Base-by-base conservation (phyloP, 257 asterid genomes). In the Plantago major region DNA sequence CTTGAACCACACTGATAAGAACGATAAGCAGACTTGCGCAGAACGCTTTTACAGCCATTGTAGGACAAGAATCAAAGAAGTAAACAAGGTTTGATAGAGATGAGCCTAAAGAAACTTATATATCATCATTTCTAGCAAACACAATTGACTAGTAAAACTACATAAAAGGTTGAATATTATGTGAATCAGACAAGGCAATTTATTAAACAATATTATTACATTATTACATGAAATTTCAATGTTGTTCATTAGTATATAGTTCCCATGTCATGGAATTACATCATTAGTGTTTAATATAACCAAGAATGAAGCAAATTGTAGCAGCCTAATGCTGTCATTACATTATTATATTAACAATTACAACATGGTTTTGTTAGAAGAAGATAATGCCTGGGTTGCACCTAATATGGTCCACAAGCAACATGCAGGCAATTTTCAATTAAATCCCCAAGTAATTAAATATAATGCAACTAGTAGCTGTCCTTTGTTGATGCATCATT, bases 21-120 rank as follows among this genome's bases (percentile, higher is more conserved):
- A 61, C 46, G 52, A 67, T 3, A 42, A 57, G 64, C 42, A 49
- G 12, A 22, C 64, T n/a, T 55, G 59, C 3, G 67, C 53, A 17
- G 10, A 18, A 47, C n/a, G 63, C 10, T n/a, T 46, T 0, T 46
- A 42, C 22, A 5, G 77, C 73, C 82, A 73, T 74, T 30, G 75
- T 46, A 49, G 54, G 28, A 30, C 42, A 61, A 6, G n/a, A 10
- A 46, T 0, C 43, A 40, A 22, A 8, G 38, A 17, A 28, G 26
- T 22, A 22, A 22, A 22, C 13, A 63, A 58, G 54, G 17, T 46
- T 40, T 10, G 30, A 47, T 68, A 38, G 10, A 16, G 62, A 61
- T 49, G 58, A 58, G 6, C 52, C 26, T 10, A 11, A 15, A 17
- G 50, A 9, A 33, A 11, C 3, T 55, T 63, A 46, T 62, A 50